Conservation (phyloP, 352 stramenopile genomes). For the Pythium volutum region DNA sequence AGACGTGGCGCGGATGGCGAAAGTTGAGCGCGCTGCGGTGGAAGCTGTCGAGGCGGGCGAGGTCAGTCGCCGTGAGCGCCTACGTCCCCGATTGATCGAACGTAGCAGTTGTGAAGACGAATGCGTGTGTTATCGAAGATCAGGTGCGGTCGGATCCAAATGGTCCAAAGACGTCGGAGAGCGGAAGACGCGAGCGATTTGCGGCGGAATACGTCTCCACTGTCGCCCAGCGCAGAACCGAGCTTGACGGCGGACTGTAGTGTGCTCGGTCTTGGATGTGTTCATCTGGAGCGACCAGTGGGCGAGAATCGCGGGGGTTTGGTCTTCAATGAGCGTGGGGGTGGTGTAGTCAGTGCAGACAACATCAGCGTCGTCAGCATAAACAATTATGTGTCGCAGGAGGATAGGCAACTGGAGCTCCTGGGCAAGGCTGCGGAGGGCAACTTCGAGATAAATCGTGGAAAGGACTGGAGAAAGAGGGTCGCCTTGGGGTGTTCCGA, state of each 20-base stretch:
- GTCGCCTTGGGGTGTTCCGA: slow-evolving; percentile 15
- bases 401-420: background rate
- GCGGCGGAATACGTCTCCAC: slow-evolving; percentile 1
- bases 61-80: background rate
- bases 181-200: background rate
- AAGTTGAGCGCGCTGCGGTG: slow-evolving; percentile 11
- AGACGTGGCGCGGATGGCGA: slow-evolving; percentile 9
- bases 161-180: slow-evolving; percentile 6
- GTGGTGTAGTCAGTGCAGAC: background rate
- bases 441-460: slow-evolving; percentile 9
- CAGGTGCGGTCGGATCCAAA: slow-evolving; percentile 7
- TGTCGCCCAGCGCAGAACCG: background rate
- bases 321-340: background rate
- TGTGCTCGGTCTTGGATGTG: slow-evolving; percentile 7
- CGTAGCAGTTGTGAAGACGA: slow-evolving; percentile 21
- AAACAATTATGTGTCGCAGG: slow-evolving; percentile 9
- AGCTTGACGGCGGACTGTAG: slow-evolving; percentile 7
- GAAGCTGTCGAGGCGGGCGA: slow-evolving; percentile 19
- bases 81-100: slow-evolving; percentile 8
- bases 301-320: slow-evolving; percentile 3
- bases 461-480: slow-evolving; percentile 15
- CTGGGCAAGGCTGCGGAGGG: background rate
- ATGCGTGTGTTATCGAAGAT: slow-evolving; percentile 11
- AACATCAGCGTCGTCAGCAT: slow-evolving; percentile 14
- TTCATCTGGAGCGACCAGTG: slow-evolving; percentile 12